Evolutionary conservation across 176 grass and related monocot genomes (phyloP), one percentile per base, ranked within the genome.

Genomic region (barley (Hordeum vulgare)): DNA sequence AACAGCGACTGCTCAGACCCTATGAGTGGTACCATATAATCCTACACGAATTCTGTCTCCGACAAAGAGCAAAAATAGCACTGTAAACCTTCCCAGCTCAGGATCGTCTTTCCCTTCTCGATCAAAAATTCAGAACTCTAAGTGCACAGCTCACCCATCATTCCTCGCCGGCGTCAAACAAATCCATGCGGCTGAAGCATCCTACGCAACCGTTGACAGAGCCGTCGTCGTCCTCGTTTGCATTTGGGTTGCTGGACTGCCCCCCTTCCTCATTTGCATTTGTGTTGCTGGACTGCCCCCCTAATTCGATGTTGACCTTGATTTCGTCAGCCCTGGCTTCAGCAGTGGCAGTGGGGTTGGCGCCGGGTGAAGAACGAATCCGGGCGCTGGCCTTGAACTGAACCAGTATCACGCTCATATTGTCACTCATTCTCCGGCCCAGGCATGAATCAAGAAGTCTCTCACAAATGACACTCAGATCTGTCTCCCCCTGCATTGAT

Each of bases 321-420:
- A 51, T 51, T 51, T 51, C 47, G 47, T 51, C 47, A 51, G 47
- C 47, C 47, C 47, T 51, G 47, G 47, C 15, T 51, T 51, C 47
- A 51, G 15, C 47, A 18, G 47, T 51, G 15, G 47, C 47, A 51
- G 47, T 18, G 47, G 53, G 53, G 53, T 21, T 49, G 10, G 72
- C 11, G 74, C 7, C 6, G 71, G 66, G 42, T 15, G 5, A 11
- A n/a, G 24, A 13, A 24, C n/a, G 21, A 8, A 15, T 10, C 11
- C 10, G 2, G 34, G 9, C 4, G 5, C 20, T 21, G 36, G 0
- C 2, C 71, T 82, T 87, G 71, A 87, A 82, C 72, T 27, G 25
- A 33, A 82, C 73, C 51, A 87, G 51, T 60, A 87, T 61, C 27
- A 20, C 85, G 1, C 61, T 82, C 49, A 21, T 13, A 65, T 87